Conservation (phyloP, 1,284 basidiomycete genomes). For the Meira miltonrushii region DNA sequence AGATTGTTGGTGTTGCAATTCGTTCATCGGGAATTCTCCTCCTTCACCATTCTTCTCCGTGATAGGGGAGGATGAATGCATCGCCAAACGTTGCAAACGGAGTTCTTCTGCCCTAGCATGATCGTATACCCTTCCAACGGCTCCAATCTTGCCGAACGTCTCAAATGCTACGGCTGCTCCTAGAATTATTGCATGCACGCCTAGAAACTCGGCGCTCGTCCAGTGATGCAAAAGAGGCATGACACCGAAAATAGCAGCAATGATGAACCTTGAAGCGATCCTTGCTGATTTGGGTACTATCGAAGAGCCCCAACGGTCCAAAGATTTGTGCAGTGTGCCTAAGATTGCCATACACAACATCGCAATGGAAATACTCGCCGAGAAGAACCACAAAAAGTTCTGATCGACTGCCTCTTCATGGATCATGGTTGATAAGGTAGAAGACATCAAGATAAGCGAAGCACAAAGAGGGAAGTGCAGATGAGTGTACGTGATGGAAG, state of each 20-base stretch:
- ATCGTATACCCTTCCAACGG: slow-evolving; percentile 36
- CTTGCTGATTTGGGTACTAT: slow-evolving; percentile 33
- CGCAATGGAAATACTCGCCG: slow-evolving; percentile 25
- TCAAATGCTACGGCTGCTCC: slow-evolving; percentile 36
- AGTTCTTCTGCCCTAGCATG: slow-evolving; percentile 19
- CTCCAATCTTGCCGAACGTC: slow-evolving; percentile 47
- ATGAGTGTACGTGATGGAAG: slow-evolving; percentile 41
- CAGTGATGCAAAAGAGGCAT: slow-evolving; percentile 32
- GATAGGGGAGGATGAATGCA: too few relatives aligned
- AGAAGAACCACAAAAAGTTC: slow-evolving; percentile 42
- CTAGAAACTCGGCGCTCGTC: slow-evolving; percentile 32
- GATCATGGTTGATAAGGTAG: slow-evolving; percentile 29
- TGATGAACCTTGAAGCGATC: slow-evolving; percentile 29
- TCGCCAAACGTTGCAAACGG: not conserved
- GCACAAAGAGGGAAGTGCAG: slow-evolving; percentile 50
- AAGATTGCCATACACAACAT: slow-evolving; percentile 37
- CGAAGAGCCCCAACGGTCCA: slow-evolving; percentile 33
- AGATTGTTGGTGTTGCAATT: not conserved
- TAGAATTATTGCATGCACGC: slow-evolving; percentile 25
- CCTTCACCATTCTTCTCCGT: not conserved
- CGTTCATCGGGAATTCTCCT: not conserved
- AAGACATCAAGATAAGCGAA: slow-evolving; percentile 37
- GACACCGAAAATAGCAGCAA: slow-evolving; percentile 25
- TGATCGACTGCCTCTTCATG: slow-evolving; percentile 16
- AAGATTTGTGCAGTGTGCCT: slow-evolving; percentile 40